A percentile compares a stretch with the other conserved stretches of the same genome.
Conservation (phyloP, 2,329 filamentous ascomycete genomes). For the Aspergillus calidoustus region DNA sequence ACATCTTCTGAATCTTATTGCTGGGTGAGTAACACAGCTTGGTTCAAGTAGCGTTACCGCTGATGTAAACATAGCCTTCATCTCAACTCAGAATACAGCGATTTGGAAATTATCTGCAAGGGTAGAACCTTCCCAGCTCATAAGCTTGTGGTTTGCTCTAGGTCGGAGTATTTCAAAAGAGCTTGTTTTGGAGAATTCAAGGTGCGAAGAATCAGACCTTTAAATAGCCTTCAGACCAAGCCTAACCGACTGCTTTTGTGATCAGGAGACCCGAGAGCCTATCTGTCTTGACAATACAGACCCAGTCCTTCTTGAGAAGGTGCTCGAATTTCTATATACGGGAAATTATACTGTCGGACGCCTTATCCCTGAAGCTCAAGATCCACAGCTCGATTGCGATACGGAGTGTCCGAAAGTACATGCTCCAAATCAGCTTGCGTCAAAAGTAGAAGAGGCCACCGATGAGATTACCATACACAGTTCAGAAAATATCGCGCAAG, state of each 20-base stretch:
- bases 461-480: background rate
- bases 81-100: constrained; percentile 1
- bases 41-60: too few relatives aligned
- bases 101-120: background rate
- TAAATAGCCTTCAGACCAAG: constrained; percentile 1
- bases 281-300: background rate
- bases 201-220: constrained; percentile 1
- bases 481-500: constrained; percentile 7
- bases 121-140: constrained; percentile 5
- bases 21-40: too few relatives aligned
- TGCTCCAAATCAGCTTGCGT: background rate
- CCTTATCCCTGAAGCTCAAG: constrained; percentile 1
- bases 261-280: background rate
- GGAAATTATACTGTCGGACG: background rate
- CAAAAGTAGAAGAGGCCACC: background rate
- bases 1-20: too few relatives aligned
- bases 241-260: background rate
- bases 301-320: constrained; percentile 8
- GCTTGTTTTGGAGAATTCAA: constrained; percentile 5
- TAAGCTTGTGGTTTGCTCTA: constrained; percentile 1
- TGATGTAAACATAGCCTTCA: too few relatives aligned
- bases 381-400: constrained; percentile 1
- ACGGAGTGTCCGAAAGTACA: constrained; percentile 1
- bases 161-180: constrained; percentile 4
- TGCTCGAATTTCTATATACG: constrained; percentile 5